These are phyloP conservation scores for Blechomonas ayalai DNA, from an alignment of 208 protist species.

Conservation along the genomic window DNA sequence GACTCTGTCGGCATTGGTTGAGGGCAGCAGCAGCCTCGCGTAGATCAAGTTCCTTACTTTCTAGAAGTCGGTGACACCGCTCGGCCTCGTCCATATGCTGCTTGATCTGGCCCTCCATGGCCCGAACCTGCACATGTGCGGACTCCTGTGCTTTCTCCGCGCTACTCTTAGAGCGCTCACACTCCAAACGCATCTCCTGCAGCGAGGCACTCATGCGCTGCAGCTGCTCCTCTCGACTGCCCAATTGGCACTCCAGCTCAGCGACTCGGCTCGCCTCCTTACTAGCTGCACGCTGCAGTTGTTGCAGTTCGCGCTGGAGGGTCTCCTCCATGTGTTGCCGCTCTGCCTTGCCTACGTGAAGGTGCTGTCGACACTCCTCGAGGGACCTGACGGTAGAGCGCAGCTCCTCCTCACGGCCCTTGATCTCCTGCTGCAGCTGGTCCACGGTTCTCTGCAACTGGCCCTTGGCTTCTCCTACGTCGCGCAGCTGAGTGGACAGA, in stretches of 20 bases:
- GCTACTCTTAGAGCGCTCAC: no score
- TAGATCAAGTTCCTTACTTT: constrained; percentile 18
- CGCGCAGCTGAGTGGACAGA: no score
- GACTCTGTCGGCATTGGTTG: no score
- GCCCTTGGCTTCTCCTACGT: no score
- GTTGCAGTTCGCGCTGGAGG: not conserved
- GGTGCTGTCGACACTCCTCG: constrained; percentile 4
- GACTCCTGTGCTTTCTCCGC: constrained; percentile 6
- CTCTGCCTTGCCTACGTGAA: not conserved
- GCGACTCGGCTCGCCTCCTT: not conserved
- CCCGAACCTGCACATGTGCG: constrained; percentile 15
- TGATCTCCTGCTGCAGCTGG: not conserved
- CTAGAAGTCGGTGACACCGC: constrained; percentile 6
- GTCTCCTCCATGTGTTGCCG: constrained; percentile 5
- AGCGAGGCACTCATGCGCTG: constrained; percentile 9
- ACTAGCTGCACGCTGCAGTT: constrained; percentile 3
- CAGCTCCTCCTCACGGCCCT: not conserved
- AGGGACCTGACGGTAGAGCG: not conserved
- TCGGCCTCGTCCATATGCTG: constrained; percentile 17
- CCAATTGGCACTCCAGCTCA: constrained; percentile 3
- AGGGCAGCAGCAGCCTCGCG: constrained; percentile 12
- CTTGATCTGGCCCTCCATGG: constrained; percentile 14
- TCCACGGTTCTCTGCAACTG: not conserved
- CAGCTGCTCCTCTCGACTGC: constrained; percentile 9
- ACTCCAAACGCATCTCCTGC: constrained; percentile 10